Percentiles rank a stretch among this genome's conserved stretches.
phyloP scores from a whole-genome alignment of 495 filamentous ascomycete species.

The Aspergillus sclerotiicarbonarius region DNA sequence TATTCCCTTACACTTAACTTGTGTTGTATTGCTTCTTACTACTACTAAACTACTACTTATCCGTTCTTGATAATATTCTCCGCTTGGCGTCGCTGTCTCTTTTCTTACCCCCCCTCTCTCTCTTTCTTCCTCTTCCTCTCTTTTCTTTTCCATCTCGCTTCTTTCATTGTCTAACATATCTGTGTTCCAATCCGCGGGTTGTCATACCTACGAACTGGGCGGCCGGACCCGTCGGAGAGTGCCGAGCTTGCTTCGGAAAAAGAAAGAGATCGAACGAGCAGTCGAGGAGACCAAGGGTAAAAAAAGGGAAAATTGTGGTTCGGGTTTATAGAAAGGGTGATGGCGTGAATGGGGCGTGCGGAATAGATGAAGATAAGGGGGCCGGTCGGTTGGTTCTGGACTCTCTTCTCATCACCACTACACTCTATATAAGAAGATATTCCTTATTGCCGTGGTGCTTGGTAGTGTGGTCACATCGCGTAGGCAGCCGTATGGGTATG shows the following conservation, averaged over 20 bases:
- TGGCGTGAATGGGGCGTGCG: neutral
- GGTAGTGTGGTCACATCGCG: too few relatives aligned
- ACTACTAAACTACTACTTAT: conserved; percentile 1
- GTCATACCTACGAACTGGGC: neutral
- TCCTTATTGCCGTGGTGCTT: neutral
- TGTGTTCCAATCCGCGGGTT: neutral
- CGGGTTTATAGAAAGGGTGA: neutral
- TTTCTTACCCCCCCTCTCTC: neutral
- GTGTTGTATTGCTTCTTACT: neutral
- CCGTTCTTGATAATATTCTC: conserved; percentile 20
- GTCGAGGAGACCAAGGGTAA: neutral
- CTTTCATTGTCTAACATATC: neutral
- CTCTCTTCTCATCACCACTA: conserved; percentile 1
- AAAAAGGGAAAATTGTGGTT: neutral
- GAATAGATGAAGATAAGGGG: conserved; percentile 1
- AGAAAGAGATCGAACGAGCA: neutral
- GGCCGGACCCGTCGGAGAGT: neutral
- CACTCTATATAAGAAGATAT: conserved; percentile 4
- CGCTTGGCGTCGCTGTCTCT: conserved; percentile 19
- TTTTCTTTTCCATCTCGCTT: neutral
- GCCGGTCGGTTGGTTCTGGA: neutral
- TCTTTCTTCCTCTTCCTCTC: conserved; percentile 1
- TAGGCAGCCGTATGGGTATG: too few relatives aligned
- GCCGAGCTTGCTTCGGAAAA: neutral
- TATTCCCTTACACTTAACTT: neutral